Conservation (phyloP, 1,139 yeast genomes). For the Yamadazyma kanchanaburiensis region DNA sequence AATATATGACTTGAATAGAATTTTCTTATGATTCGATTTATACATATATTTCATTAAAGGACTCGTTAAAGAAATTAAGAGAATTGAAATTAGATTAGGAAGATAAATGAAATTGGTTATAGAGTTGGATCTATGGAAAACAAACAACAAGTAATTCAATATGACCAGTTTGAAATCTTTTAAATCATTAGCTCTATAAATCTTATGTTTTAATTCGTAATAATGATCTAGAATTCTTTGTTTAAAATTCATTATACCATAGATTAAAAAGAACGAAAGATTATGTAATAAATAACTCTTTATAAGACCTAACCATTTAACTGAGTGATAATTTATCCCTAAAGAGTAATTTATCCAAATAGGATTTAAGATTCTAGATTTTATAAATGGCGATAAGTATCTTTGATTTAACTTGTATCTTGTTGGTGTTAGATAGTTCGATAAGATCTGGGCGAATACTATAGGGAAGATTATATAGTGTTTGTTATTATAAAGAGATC, state of each 20-base stretch:
- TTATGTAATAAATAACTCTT: constrained; percentile 28
- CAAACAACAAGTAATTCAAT: constrained; percentile 18
- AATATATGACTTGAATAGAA: constrained; percentile 31
- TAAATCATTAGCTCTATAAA: constrained; percentile 12
- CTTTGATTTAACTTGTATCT: constrained; percentile 33
- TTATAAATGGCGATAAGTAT: constrained; percentile 34
- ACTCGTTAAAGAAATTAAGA: constrained; percentile 33
- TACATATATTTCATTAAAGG: constrained; percentile 22
- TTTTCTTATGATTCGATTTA: constrained; percentile 20
- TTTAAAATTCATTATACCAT: constrained; percentile 22
- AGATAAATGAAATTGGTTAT: constrained; percentile 33
- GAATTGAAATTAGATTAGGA: constrained; percentile 36
- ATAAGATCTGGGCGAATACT: constrained; percentile 39
- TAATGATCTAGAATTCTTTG: constrained; percentile 23
- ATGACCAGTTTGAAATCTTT: constrained; percentile 11
- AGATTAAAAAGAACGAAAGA: constrained; percentile 16
- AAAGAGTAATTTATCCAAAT: constrained; percentile 42
- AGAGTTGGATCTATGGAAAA: constrained; percentile 29
- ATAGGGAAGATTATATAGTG: constrained; percentile 33
- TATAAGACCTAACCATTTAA: constrained; percentile 29
- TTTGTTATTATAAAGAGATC: constrained; percentile 26
- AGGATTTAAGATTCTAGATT: constrained; percentile 33
- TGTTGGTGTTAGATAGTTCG: constrained; percentile 44
- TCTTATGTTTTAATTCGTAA: constrained; percentile 24
- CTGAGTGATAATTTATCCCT: constrained; percentile 21